phyloP scores from a whole-genome alignment of 2,329 filamentous ascomycete genomes.

The Penicillium sp. region DNA sequence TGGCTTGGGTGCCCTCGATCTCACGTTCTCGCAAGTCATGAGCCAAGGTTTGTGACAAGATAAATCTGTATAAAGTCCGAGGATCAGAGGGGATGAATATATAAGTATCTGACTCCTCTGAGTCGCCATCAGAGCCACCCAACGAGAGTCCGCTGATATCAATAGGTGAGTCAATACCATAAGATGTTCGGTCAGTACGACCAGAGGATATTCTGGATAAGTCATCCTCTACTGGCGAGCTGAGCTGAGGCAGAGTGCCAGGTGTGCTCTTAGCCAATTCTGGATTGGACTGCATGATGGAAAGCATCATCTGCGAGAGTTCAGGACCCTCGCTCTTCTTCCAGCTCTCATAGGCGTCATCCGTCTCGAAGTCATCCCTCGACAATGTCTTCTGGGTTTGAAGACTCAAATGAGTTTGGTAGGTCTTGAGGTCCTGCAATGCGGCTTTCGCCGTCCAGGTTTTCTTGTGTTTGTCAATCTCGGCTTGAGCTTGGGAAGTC shows the following conservation, averaged over 20 bases:
- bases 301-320: conserved; percentile 88
- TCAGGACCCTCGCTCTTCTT: conserved; percentile 85
- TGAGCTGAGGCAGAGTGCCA: conserved; percentile 59
- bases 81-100: conserved; percentile 88
- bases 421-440: conserved; percentile 85
- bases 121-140: conserved; percentile 45
- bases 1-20: conserved; percentile 50
- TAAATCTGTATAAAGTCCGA: conserved; percentile 77
- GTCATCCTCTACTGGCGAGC: conserved; percentile 47
- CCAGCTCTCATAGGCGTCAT: conserved; percentile 87
- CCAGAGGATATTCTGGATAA: conserved; percentile 49
- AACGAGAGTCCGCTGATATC: conserved; percentile 62
- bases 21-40: conserved; percentile 60
- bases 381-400: conserved; percentile 74
- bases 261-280: conserved; percentile 77
- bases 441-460: conserved; percentile 91
- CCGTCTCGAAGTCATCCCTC: conserved; percentile 83
- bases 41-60: conserved; percentile 72
- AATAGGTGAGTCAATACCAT: conserved; percentile 66
- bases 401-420: conserved; percentile 83
- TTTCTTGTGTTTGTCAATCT: conserved; percentile 78
- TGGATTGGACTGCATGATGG: conserved; percentile 82
- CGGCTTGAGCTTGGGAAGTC: conserved; percentile 76
- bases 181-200: conserved; percentile 49
- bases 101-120: conserved; percentile 61